These are phyloP conservation scores for Salvia rosmarinus DNA, from an alignment of 257 asterid genomes.

Conservation along the genomic window DNA sequence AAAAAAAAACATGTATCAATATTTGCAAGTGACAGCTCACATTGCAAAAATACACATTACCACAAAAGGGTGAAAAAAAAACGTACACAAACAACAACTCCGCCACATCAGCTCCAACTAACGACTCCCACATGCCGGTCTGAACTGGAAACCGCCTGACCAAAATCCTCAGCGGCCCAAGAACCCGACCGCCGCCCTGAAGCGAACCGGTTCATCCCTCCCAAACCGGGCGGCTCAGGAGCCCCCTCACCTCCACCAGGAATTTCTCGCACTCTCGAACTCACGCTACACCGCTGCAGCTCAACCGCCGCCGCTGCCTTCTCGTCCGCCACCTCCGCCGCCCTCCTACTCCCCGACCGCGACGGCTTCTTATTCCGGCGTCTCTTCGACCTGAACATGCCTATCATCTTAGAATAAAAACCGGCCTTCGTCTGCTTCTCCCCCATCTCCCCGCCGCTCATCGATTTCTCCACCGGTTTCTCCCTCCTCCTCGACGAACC, in stretches of 20 bases:
- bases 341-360: constrained; percentile 41
- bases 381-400: constrained; percentile 54
- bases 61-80: too few relatives aligned
- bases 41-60: too few relatives aligned
- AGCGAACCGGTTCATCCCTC: constrained; percentile 61
- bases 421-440: constrained; percentile 52
- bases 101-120: constrained; percentile 34
- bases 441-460: constrained; percentile 35
- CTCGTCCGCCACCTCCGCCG: constrained; percentile 33
- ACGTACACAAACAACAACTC: too few relatives aligned
- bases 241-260: constrained; percentile 44
- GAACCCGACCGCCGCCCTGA: constrained; percentile 77
- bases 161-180: constrained; percentile 56
- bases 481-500: constrained; percentile 44
- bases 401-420: constrained; percentile 50
- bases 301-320: constrained; percentile 44
- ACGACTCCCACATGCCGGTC: constrained; percentile 41
- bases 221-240: constrained; percentile 76
- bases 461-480: constrained; percentile 38
- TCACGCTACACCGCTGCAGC: constrained; percentile 45
- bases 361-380: constrained; percentile 32
- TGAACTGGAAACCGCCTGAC: constrained; percentile 36
- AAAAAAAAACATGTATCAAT: too few relatives aligned
- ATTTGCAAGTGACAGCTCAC: too few relatives aligned
- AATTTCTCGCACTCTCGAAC: constrained; percentile 35